phyloP scores from a whole-genome alignment of 202 grass and related monocot genomes.

The Zizania palustris region DNA sequence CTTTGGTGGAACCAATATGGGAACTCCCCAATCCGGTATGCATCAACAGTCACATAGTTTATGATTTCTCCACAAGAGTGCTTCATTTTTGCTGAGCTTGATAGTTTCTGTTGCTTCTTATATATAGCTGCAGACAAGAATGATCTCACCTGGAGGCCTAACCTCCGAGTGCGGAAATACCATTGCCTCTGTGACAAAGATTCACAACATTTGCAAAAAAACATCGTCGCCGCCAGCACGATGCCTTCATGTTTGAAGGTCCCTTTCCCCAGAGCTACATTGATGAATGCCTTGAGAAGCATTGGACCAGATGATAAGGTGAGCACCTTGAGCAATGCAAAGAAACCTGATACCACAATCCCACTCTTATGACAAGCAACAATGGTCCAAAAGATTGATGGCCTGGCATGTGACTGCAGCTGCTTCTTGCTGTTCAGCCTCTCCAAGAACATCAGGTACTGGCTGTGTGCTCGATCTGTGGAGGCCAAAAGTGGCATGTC shows the following conservation, averaged over 20 bases:
- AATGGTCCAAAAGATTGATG: constrained; percentile 69
- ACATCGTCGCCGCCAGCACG: constrained; percentile 55
- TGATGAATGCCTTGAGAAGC: constrained; percentile 79
- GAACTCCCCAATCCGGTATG: constrained; percentile 86
- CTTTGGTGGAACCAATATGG: constrained; percentile 95
- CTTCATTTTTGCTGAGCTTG: constrained; percentile 65
- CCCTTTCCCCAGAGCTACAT: constrained; percentile 63
- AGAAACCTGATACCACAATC: constrained; percentile 68
- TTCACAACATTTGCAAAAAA: constrained; percentile 74
- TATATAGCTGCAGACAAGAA: constrained; percentile 78
- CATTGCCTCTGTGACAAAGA: constrained; percentile 89
- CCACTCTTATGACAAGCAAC: constrained; percentile 73
- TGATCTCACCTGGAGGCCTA: constrained; percentile 83
- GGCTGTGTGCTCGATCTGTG: constrained; percentile 55
- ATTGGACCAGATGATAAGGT: constrained; percentile 70
- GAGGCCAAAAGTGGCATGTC: constrained; percentile 68
- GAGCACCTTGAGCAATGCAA: constrained; percentile 83
- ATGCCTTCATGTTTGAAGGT: constrained; percentile 70
- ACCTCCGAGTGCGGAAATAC: constrained; percentile 73
- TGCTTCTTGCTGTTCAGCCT: constrained; percentile 48
- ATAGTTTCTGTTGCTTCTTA: constrained; percentile 80
- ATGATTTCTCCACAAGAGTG: constrained; percentile 90
- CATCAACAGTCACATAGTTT: constrained; percentile 93
- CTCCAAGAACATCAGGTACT: constrained; percentile 65
- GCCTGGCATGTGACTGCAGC: constrained; percentile 20